phyloP scores from a whole-genome alignment of 2,329 filamentous ascomycete species.

The Alternaria brassicae region DNA sequence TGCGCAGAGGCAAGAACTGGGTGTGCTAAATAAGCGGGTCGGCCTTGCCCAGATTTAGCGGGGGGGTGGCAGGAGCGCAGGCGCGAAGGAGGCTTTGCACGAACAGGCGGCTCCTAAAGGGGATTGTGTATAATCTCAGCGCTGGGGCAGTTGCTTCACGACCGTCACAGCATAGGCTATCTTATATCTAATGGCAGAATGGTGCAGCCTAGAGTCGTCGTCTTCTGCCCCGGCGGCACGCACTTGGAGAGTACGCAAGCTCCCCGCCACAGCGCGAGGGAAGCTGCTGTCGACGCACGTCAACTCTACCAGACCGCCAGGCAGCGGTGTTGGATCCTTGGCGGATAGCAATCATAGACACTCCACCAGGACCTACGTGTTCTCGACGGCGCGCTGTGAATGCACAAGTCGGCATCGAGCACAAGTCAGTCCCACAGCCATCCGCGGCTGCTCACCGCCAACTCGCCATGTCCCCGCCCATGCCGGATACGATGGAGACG shows the following conservation, averaged over 20 bases:
- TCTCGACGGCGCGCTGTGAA: constrained; percentile 27
- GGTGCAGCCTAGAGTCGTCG: constrained; percentile 36
- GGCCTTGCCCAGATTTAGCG: constrained; percentile 50
- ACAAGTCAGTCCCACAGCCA: constrained; percentile 39
- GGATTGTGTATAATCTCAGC: constrained; percentile 15
- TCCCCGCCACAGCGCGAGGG: constrained; percentile 40
- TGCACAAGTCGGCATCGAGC: constrained; percentile 20
- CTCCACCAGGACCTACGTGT: constrained; percentile 34
- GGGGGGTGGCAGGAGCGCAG: constrained; percentile 47
- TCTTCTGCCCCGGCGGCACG: constrained; percentile 20
- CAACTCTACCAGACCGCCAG: constrained; percentile 33
- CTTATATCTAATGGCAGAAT: constrained; percentile 23
- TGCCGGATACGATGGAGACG: neutral
- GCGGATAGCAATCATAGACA: constrained; percentile 20
- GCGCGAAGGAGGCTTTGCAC: constrained; percentile 36
- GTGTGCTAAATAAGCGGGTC: constrained; percentile 54
- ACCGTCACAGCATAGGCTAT: constrained; percentile 1
- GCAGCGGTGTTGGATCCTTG: constrained; percentile 41
- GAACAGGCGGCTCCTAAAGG: constrained; percentile 24
- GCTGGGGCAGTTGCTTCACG: constrained; percentile 4
- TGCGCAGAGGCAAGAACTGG: constrained; percentile 51
- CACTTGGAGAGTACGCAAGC: constrained; percentile 41
- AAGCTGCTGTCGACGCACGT: constrained; percentile 31
- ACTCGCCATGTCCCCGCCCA: constrained; percentile 24
- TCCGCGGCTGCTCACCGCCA: constrained; percentile 47